A percentile compares a stretch with the other conserved stretches of the same genome.
These are phyloP conservation scores for Striga hermonthica DNA, from an alignment of 305 asterid genomes.

Conservation along the genomic window DNA sequence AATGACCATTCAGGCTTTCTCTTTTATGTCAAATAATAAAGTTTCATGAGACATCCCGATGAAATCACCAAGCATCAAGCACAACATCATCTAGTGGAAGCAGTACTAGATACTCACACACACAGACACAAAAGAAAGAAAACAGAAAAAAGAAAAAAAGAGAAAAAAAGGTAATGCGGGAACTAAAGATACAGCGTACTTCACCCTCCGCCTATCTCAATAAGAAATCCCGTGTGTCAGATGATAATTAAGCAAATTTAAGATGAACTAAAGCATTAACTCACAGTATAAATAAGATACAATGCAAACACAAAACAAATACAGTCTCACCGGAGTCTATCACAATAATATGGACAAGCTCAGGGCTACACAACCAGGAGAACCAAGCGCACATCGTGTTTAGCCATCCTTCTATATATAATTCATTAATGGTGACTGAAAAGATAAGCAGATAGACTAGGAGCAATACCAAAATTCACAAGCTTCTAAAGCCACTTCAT, in stretches of 20 bases:
- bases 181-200: background rate
- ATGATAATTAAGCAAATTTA: background rate
- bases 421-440: slow-evolving; percentile 1
- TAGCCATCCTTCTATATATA: background rate
- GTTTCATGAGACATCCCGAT: background rate
- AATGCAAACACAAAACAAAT: background rate
- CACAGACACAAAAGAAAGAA: too few relatives aligned
- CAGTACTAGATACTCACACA: background rate
- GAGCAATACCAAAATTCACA: slow-evolving; percentile 90
- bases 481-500: slow-evolving; percentile 97
- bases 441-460: slow-evolving; percentile 3
- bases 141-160: too few relatives aligned
- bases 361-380: background rate
- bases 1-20: background rate
- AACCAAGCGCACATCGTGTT: background rate
- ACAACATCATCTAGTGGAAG: background rate
- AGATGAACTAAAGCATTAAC: background rate
- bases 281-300: background rate
- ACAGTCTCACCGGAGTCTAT: background rate
- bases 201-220: background rate
- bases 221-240: background rate
- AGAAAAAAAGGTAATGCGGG: background rate
- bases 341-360: background rate
- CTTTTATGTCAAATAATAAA: background rate
- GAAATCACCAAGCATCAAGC: background rate